A percentile compares a stretch with the other conserved stretches of the same genome.
Conservation (phyloP, 2,329 filamentous ascomycete species). For the Magnaporthiopsis poae region DNA sequence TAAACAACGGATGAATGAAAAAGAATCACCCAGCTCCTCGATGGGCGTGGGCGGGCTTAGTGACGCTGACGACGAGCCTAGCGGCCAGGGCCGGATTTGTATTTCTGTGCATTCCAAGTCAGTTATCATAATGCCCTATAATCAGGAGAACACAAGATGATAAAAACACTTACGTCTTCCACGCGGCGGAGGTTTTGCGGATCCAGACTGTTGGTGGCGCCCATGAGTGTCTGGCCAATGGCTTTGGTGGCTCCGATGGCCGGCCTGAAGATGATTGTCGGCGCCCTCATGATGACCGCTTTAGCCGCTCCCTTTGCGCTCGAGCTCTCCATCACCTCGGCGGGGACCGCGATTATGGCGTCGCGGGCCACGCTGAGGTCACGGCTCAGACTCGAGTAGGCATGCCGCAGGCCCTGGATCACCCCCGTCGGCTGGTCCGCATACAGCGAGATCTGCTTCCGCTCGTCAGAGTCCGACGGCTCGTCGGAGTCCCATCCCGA, state of each 20-base stretch:
- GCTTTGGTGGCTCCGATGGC: constrained; percentile 84
- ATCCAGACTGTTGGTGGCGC: constrained; percentile 85
- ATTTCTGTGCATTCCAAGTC: constrained; percentile 13
- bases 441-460: constrained; percentile 77
- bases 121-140: not conserved
- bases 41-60: not conserved
- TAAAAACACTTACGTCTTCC: constrained; percentile 65
- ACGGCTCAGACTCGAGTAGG: constrained; percentile 70
- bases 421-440: constrained; percentile 89
- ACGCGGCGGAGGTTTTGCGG: constrained; percentile 68
- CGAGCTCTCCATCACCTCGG: constrained; percentile 77
- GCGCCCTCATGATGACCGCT: constrained; percentile 70
- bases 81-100: constrained; percentile 17
- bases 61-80: not conserved
- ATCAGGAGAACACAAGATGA: not conserved
- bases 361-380: constrained; percentile 81
- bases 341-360: constrained; percentile 88
- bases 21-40: not conserved
- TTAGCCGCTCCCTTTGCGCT: constrained; percentile 71
- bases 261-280: constrained; percentile 85
- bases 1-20: not conserved
- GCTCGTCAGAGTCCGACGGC: constrained; percentile 52
- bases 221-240: constrained; percentile 78
- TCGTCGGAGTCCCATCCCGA: constrained; percentile 27
- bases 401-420: constrained; percentile 72